A percentile compares a stretch with the other conserved stretches of the same genome.
Conservation (phyloP, 2,329 filamentous ascomycete genomes). For the Aspergillus ustus region DNA sequence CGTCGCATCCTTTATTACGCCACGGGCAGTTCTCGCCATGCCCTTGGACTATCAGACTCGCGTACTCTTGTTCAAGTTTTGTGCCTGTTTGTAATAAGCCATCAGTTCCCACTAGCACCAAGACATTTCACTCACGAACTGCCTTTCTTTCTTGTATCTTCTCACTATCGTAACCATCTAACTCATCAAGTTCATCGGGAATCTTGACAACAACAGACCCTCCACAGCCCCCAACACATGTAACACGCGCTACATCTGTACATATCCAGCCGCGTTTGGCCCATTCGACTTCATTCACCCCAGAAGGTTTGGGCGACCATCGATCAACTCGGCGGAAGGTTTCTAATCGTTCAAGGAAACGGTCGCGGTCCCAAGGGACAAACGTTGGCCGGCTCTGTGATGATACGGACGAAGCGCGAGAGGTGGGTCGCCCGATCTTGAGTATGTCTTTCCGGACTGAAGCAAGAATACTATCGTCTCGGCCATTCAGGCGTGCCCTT, state of each 20-base stretch:
- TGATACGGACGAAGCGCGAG: constrained; percentile 36
- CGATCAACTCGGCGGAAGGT: constrained; percentile 90
- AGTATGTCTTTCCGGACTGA: constrained; percentile 32
- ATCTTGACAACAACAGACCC: constrained; percentile 83
- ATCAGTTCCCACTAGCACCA: too few relatives aligned
- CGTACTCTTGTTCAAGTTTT: constrained; percentile 76
- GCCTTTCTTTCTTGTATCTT: constrained; percentile 48
- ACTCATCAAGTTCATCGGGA: constrained; percentile 65
- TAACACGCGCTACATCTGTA: constrained; percentile 78
- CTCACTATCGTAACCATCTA: constrained; percentile 50
- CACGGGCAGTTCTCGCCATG: constrained; percentile 85
- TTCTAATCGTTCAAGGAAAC: constrained; percentile 78
- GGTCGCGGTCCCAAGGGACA: constrained; percentile 81
- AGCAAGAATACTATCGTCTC: constrained; percentile 25
- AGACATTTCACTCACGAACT: constrained; percentile 42
- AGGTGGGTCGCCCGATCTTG: constrained; percentile 32
- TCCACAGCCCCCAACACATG: constrained; percentile 79
- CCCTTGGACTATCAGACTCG: constrained; percentile 70
- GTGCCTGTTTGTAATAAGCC: constrained; percentile 48
- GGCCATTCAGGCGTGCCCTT: constrained; percentile 37
- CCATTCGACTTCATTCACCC: constrained; percentile 89
- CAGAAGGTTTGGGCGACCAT: constrained; percentile 91
- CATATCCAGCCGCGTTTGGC: constrained; percentile 92
- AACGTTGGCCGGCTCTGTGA: constrained; percentile 66
- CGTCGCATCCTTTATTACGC: constrained; percentile 85